Conservation (phyloP, 495 filamentous ascomycete species). For the Hyphodiscus hymeniophilus region DNA sequence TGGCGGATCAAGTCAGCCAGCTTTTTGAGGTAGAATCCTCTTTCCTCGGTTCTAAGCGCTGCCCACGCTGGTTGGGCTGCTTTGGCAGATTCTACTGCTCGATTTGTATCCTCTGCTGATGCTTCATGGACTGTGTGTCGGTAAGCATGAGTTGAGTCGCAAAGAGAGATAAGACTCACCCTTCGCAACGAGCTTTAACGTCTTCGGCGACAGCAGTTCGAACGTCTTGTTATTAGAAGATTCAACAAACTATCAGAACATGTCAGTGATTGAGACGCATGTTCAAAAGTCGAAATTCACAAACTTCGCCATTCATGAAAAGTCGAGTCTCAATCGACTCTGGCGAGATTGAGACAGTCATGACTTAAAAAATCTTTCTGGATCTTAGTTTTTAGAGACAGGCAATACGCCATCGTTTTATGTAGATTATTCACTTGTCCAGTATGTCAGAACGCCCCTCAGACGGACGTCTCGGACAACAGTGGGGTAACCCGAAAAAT, state of each 20-base stretch:
- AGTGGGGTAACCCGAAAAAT: too few relatives aligned
- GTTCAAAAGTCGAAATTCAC: background rate
- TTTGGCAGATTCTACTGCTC: slow-evolving; percentile 65
- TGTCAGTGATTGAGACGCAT: background rate
- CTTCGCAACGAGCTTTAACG: slow-evolving; percentile 21
- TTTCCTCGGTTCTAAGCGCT: slow-evolving; percentile 59
- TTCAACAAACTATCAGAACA: slow-evolving; percentile 25
- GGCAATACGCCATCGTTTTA: too few relatives aligned
- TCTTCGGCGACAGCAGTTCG: slow-evolving; percentile 27
- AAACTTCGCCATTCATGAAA: slow-evolving; percentile 33
- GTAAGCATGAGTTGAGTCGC: slow-evolving; percentile 10
- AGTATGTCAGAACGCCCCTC: too few relatives aligned
- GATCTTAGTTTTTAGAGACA: too few relatives aligned
- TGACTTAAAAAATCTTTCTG: too few relatives aligned
- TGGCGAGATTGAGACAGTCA: too few relatives aligned
- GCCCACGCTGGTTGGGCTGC: slow-evolving; percentile 78
- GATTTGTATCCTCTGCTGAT: slow-evolving; percentile 66
- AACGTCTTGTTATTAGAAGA: slow-evolving; percentile 29
- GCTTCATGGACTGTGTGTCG: slow-evolving; percentile 67
- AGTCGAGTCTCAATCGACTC: slow-evolving; percentile 26
- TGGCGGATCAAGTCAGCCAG: slow-evolving; percentile 78
- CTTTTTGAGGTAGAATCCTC: slow-evolving; percentile 64
- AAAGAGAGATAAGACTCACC: slow-evolving; percentile 6
- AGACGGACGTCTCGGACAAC: too few relatives aligned
- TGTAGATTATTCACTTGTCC: too few relatives aligned